phyloP scores from a whole-genome alignment of 2,329 filamentous ascomycete genomes.

The Escovopsis sp. region DNA sequence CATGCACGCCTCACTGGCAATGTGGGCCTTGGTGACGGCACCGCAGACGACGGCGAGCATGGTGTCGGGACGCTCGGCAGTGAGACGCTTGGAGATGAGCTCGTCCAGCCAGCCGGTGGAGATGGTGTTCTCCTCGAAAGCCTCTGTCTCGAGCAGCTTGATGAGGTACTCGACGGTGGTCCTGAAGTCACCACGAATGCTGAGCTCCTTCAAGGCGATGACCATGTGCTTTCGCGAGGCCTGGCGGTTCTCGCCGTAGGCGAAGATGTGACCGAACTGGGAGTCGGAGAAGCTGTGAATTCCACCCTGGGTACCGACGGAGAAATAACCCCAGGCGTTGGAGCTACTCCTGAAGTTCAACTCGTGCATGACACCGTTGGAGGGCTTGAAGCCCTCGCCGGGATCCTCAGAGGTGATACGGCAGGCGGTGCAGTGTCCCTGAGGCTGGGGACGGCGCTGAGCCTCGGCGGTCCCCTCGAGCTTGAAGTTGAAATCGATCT shows the following conservation, averaged over 20 bases:
- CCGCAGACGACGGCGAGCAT: slow-evolving; percentile 92
- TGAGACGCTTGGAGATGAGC: slow-evolving; percentile 94
- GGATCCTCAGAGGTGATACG: slow-evolving; percentile 98
- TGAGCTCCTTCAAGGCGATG: slow-evolving; percentile 92
- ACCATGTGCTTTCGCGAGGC: slow-evolving; percentile 99
- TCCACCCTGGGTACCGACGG: slow-evolving; percentile 86
- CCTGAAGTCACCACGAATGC: slow-evolving; percentile 97
- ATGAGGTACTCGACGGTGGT: slow-evolving; percentile 98
- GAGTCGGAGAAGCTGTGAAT: slow-evolving; percentile 99
- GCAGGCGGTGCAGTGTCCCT: slow-evolving; percentile 95
- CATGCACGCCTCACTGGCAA: slow-evolving; percentile 82
- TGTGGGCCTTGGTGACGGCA: slow-evolving; percentile 86
- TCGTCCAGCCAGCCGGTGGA: slow-evolving; percentile 98
- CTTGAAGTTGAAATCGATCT: slow-evolving; percentile 95
- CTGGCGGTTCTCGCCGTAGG: slow-evolving; percentile 92
- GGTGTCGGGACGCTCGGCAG: slow-evolving; percentile 84
- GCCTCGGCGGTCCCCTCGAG: slow-evolving; percentile 67
- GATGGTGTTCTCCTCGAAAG: slow-evolving; percentile 98
- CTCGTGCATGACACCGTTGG: slow-evolving; percentile 96
- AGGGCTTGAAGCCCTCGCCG: slow-evolving; percentile 98
- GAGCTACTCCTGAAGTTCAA: slow-evolving; percentile 97
- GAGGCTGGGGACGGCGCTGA: slow-evolving; percentile 81
- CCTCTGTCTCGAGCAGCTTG: slow-evolving; percentile 94
- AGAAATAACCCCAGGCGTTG: slow-evolving; percentile 99
- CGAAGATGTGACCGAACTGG: slow-evolving; percentile 98